Evolutionary conservation across 2,329 filamentous ascomycete species (phyloP), one percentile per base, ranked within the genome.

Genomic region (Albifimbria verrucaria): DNA sequence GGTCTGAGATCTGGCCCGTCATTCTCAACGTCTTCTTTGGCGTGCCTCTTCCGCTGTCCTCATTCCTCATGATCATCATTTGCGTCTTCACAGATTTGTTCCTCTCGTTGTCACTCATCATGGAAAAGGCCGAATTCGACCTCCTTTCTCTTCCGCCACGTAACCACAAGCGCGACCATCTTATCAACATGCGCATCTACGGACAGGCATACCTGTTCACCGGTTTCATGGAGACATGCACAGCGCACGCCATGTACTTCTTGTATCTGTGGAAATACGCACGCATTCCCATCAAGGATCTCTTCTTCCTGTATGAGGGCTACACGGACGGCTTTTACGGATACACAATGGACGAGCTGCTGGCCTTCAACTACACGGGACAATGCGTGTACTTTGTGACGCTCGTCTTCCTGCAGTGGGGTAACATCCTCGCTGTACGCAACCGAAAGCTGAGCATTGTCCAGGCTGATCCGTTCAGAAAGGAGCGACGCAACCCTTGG

Each of bases 61-160:
- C 78, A 0, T 82, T 82, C 61, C 70, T 82, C 42, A 82, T 82
- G 79, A 81, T 81, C 57, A 78, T 81, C 55, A 80, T 81, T 49
- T 82, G 78, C 52, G 76, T 81, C 55, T 81, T 81, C 55, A 81
- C 78, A 12, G 78, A 81, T 59, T 65, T 80, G 0, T 81, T 81
- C 65, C 65, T 78, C 2, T 76, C 75, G 0, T 63, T 81, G 0
- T 76, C 76, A 0, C 65, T 81, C 2, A 79, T 81, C 55, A 80
- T 80, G 77, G 79, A 82, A 50, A 77, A 78, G 58, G 76, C 79
- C 49, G 79, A 82, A 50, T 80, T 79, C 51, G 77, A 81, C 50
- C 70, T 82, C 0, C 67, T 82, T 18, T 73, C 70, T 3, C 68
- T 79, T 0, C 77, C 77, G 2, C 79, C 79, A 0, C 76, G 79